Evolutionary conservation across 768 basidiomycete genomes (phyloP).

Genomic region (Podaxis sp.): DNA sequence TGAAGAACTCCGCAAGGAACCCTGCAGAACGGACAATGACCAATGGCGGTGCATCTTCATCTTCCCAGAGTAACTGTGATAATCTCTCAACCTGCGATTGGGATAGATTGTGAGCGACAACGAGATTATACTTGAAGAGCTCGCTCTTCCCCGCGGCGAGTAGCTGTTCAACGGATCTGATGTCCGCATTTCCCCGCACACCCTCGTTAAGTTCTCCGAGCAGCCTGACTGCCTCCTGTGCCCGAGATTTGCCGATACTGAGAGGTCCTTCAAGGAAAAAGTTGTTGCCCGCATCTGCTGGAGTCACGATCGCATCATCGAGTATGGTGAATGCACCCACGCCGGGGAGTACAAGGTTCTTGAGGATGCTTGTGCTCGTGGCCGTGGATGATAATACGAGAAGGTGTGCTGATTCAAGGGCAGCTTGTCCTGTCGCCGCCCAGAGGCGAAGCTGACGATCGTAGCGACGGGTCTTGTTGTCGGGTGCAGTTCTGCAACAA

Average conservation of each 20-base stretch:
- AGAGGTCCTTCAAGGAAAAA: slow-evolving; percentile 83
- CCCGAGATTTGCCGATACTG: slow-evolving; percentile 80
- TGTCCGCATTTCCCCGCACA: slow-evolving; percentile 70
- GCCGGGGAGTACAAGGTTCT: slow-evolving; percentile 96
- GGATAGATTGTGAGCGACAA: slow-evolving; percentile 84
- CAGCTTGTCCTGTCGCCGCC: slow-evolving; percentile 89
- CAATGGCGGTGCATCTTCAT: slow-evolving; percentile 60
- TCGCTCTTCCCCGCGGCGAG: slow-evolving; percentile 43
- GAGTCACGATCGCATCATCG: slow-evolving; percentile 58
- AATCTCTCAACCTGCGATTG: slow-evolving; percentile 55
- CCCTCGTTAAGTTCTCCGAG: slow-evolving; percentile 86
- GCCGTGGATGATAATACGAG: slow-evolving; percentile 81
- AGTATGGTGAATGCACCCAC: slow-evolving; percentile 95
- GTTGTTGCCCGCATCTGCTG: slow-evolving; percentile 90
- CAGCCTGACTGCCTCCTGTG: slow-evolving; percentile 74
- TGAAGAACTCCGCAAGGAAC: slow-evolving; percentile 84
- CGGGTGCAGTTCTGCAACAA: slow-evolving; percentile 58
- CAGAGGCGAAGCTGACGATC: slow-evolving; percentile 95
- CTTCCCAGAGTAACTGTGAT: slow-evolving; percentile 67
- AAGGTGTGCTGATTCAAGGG: slow-evolving; percentile 81
- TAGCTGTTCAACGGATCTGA: slow-evolving; percentile 53
- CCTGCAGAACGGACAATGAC: slow-evolving; percentile 84
- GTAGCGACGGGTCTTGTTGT: slow-evolving; percentile 87
- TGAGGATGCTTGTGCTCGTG: slow-evolving; percentile 85
- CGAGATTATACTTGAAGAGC: slow-evolving; percentile 61